Conservation (phyloP, 2,329 filamentous ascomycete genomes). For the Aschersonia sp. region DNA sequence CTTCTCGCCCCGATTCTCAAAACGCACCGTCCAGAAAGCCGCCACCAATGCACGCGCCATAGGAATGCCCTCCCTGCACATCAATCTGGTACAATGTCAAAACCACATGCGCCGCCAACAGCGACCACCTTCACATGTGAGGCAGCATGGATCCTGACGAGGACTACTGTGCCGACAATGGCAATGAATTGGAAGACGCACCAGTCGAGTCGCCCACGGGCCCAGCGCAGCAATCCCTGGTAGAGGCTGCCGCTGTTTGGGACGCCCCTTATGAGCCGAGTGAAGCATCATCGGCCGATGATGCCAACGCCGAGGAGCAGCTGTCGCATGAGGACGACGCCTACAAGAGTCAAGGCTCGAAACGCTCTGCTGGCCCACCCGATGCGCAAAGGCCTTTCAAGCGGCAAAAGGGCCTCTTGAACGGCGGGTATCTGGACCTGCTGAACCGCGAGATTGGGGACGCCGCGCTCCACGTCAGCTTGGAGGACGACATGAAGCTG, state of each 20-base stretch:
- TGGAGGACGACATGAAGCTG: conserved; percentile 16
- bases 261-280: conserved; percentile 1
- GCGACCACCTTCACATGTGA: conserved; percentile 4
- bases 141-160: conserved; percentile 17
- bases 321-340: conserved; percentile 1
- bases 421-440: conserved; percentile 30
- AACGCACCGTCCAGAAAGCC: no score
- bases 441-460: conserved; percentile 46
- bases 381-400: conserved; percentile 24
- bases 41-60: no score
- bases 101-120: conserved; percentile 6
- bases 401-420: conserved; percentile 27
- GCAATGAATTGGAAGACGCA: conserved; percentile 1
- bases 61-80: not conserved
- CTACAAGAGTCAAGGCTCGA: conserved; percentile 10
- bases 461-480: conserved; percentile 22
- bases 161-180: conserved; percentile 6
- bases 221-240: no score
- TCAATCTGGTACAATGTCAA: conserved; percentile 14
- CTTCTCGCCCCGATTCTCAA: no score
- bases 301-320: not conserved
- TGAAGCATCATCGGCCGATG: conserved; percentile 2
- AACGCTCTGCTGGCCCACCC: conserved; percentile 13
- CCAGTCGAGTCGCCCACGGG: not conserved
- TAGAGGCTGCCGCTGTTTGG: not conserved